Percentiles rank a stretch among this genome's conserved stretches.
phyloP scores from a whole-genome alignment of 495 filamentous ascomycete species.

The Aspergillus biplanus region DNA sequence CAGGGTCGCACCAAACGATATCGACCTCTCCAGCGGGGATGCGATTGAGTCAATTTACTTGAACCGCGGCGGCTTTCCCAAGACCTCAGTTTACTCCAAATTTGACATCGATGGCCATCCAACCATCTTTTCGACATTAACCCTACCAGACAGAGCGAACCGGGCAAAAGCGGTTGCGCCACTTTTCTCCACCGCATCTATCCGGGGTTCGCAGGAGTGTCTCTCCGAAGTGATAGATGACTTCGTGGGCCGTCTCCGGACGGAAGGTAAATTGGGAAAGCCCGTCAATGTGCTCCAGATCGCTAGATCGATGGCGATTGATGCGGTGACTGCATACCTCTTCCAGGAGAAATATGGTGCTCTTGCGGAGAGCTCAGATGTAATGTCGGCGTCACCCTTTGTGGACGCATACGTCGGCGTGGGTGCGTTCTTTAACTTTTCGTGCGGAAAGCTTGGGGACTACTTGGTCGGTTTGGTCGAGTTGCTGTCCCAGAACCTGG shows the following conservation, averaged over 20 bases:
- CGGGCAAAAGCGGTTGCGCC: slow-evolving; percentile 53
- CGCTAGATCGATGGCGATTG: slow-evolving; percentile 46
- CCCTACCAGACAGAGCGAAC: slow-evolving; percentile 38
- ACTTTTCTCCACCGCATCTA: slow-evolving; percentile 47
- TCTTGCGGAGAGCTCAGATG: slow-evolving; percentile 33
- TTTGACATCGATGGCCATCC: slow-evolving; percentile 55
- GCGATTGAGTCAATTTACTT: slow-evolving; percentile 51
- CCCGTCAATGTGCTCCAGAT: slow-evolving; percentile 51
- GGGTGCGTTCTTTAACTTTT: slow-evolving; percentile 51
- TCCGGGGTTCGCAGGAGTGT: slow-evolving; percentile 33
- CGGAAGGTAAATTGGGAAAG: slow-evolving; percentile 30
- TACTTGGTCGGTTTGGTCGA: slow-evolving; percentile 36
- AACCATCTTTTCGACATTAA: slow-evolving; percentile 55
- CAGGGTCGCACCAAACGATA: slow-evolving; percentile 52
- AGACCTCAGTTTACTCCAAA: slow-evolving; percentile 51
- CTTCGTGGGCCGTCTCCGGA: slow-evolving; percentile 39
- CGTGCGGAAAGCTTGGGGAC: slow-evolving; percentile 37
- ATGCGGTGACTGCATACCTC: slow-evolving; percentile 49
- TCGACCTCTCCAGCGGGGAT: slow-evolving; percentile 46
- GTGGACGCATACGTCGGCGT: slow-evolving; percentile 53
- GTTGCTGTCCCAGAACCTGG: slow-evolving; percentile 29
- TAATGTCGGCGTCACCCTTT: slow-evolving; percentile 40
- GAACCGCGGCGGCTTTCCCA: slow-evolving; percentile 49
- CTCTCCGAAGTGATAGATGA: slow-evolving; percentile 41
- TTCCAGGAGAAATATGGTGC: slow-evolving; percentile 50